Percentiles rank a stretch among this genome's conserved stretches.
Conservation (phyloP, 345 rosid species). For the Atalantia buxifolia region DNA sequence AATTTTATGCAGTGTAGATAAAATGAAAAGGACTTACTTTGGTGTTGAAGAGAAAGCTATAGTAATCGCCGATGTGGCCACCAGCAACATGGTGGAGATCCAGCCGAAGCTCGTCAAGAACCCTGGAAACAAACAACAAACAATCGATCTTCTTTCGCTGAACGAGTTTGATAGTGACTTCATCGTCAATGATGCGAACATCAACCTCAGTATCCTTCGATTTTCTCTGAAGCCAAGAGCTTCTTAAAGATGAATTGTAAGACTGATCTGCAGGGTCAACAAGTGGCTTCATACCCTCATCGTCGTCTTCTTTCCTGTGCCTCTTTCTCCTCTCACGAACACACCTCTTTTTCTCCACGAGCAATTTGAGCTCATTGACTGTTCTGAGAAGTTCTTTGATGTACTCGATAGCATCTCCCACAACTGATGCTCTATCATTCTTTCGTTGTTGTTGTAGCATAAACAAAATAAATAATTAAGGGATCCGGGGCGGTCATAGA, state of each 20-base stretch:
- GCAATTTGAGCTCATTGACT: slow-evolving; percentile 67
- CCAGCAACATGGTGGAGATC: slow-evolving; percentile 89
- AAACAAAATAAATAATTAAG: too few relatives aligned
- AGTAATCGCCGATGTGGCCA: slow-evolving; percentile 80
- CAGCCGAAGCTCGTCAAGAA: slow-evolving; percentile 72
- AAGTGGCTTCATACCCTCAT: slow-evolving; percentile 41
- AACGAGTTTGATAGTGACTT: slow-evolving; percentile 79
- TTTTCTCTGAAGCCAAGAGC: slow-evolving; percentile 90
- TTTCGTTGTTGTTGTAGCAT: slow-evolving; percentile 13
- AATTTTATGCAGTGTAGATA: background rate
- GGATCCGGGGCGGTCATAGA: too few relatives aligned
- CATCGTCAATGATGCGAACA: slow-evolving; percentile 78
- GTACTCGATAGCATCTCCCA: slow-evolving; percentile 77
- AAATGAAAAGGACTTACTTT: slow-evolving; percentile 43
- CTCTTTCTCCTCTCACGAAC: slow-evolving; percentile 50
- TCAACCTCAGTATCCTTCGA: slow-evolving; percentile 83
- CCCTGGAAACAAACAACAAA: slow-evolving; percentile 68
- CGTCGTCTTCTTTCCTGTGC: slow-evolving; percentile 42
- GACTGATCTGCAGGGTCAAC: slow-evolving; percentile 46
- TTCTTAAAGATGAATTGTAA: slow-evolving; percentile 53
- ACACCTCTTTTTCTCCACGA: slow-evolving; percentile 73
- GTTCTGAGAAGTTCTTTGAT: slow-evolving; percentile 69
- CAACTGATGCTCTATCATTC: slow-evolving; percentile 81
- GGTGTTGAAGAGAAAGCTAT: slow-evolving; percentile 73
- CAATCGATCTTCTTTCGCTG: slow-evolving; percentile 80